These are phyloP conservation scores for Blastobotrys peoriensis DNA, from an alignment of 805 yeast species.

Conservation along the genomic window DNA sequence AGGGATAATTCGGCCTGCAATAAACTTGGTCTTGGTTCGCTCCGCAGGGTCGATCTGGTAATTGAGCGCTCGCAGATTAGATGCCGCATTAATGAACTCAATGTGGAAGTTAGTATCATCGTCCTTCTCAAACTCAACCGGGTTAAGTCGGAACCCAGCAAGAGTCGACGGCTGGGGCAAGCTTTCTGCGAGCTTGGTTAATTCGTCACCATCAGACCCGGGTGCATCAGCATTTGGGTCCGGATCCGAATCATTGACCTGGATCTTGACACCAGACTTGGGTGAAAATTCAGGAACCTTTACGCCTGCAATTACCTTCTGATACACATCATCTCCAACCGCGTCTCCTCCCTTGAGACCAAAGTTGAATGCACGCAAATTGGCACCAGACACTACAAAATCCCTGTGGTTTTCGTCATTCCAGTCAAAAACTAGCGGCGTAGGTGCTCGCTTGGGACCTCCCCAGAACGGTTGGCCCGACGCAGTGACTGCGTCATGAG, in stretches of 20 bases:
- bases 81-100: conserved; percentile 92
- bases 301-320: conserved; percentile 45
- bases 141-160: conserved; percentile 78
- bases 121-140: conserved; percentile 97
- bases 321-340: conserved; percentile 40
- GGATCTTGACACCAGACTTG: conserved; percentile 67
- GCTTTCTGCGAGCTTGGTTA: conserved; percentile 62
- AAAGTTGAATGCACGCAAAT: conserved; percentile 81
- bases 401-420: conserved; percentile 71
- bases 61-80: conserved; percentile 91
- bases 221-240: conserved; percentile 41
- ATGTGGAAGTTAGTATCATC: conserved; percentile 96
- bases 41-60: conserved; percentile 87
- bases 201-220: conserved; percentile 52
- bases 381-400: conserved; percentile 85
- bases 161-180: conserved; percentile 85
- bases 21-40: conserved; percentile 83
- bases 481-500: conserved; percentile 85
- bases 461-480: conserved; percentile 95
- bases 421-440: conserved; percentile 72
- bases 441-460: conserved; percentile 95
- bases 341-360: conserved; percentile 75
- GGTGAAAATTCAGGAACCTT: conserved; percentile 67
- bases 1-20: conserved; percentile 97
- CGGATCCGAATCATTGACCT: conserved; percentile 86